Base-by-base conservation (phyloP, 495 filamentous ascomycete genomes). In the Collariella sp. region DNA sequence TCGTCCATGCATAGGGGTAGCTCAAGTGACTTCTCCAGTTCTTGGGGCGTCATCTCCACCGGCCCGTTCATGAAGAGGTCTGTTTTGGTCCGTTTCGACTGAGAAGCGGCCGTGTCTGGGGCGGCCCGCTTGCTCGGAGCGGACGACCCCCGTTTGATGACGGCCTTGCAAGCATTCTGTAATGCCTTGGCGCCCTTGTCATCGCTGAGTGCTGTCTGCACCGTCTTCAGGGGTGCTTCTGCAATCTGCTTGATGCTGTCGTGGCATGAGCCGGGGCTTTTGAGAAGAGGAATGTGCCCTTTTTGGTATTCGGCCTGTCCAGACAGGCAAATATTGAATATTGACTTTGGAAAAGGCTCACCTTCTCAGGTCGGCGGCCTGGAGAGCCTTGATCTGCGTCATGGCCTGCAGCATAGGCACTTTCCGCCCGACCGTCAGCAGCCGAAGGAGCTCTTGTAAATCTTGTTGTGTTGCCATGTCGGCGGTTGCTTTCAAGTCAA, bases 401-500 rank as follows among this genome's bases (percentile, higher is more conserved):
- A 91, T 82, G 18, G 87, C 87, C 26, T 75, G 71, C 55, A 85
- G 75, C 58, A 91, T 80, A 0, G 86, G 80, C 11, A 87, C 64
- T 64, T 86, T 90, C 58, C 77, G 72, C 62, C 85, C 82, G 59
- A 85, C 81, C 0, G 86, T 84, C 29, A 91, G 76, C 47, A 93
- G 85, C 44, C 87, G 84, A 40, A 91, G 72, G n/a, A 91, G 73
- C 42, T 80, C 73, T 65, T 87, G 83, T 12, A 89, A 71, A 55
- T 87, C 80, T 55, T 78, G 72, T 57, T 75, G 76, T 20, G 77
- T 63, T 7, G 76, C 72, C 77, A 80, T 80, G 18, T 43, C 54
- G 20, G 13, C 9, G 10, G n/a, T 1, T 44, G 15, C 23, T 34
- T 20, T 12, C n/a, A 52, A 52, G 39, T 43, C 9, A 18, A n/a